Evolutionary conservation across 805 yeast species (phyloP).

Genomic region (Cyberlindnera nakhonratchasimensis): DNA sequence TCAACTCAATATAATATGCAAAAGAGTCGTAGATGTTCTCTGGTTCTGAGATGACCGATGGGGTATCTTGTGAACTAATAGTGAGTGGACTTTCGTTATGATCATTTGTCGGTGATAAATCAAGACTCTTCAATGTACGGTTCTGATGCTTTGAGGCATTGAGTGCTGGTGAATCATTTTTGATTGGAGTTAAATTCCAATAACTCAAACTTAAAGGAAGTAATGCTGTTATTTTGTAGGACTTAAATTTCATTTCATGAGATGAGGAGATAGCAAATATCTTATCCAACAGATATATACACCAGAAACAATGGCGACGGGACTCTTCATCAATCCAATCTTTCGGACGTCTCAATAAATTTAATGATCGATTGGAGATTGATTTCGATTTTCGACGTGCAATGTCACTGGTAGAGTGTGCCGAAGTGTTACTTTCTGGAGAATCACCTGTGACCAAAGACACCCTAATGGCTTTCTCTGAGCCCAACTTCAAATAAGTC

Average conservation of each 20-base stretch:
- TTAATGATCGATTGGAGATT: constrained; percentile 19
- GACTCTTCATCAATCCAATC: constrained; percentile 27
- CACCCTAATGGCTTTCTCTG: constrained; percentile 14
- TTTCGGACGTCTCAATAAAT: constrained; percentile 20
- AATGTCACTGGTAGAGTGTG: constrained; percentile 14
- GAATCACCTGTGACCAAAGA: constrained; percentile 18
- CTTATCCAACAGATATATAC: constrained; percentile 25
- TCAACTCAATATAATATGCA: constrained; percentile 23
- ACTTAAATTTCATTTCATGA: constrained; percentile 24
- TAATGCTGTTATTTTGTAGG: constrained; percentile 17
- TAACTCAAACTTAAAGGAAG: constrained; percentile 19
- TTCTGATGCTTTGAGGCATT: constrained; percentile 9
- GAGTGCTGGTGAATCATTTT: constrained; percentile 1
- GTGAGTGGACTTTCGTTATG: constrained; percentile 6
- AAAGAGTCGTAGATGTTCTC: constrained; percentile 24
- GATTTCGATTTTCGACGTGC: constrained; percentile 20
- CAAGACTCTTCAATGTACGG: constrained; percentile 10
- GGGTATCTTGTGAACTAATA: neutral
- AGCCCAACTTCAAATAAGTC: constrained; percentile 21
- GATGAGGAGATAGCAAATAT: constrained; percentile 25
- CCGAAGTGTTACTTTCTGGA: constrained; percentile 19
- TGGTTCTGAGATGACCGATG: neutral
- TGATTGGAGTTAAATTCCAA: constrained; percentile 14
- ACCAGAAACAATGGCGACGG: constrained; percentile 28
- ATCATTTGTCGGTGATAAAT: constrained; percentile 7